Evolutionary conservation across 1,139 yeast species (phyloP).

Genomic region (Debaryomyces psychrophilus): DNA sequence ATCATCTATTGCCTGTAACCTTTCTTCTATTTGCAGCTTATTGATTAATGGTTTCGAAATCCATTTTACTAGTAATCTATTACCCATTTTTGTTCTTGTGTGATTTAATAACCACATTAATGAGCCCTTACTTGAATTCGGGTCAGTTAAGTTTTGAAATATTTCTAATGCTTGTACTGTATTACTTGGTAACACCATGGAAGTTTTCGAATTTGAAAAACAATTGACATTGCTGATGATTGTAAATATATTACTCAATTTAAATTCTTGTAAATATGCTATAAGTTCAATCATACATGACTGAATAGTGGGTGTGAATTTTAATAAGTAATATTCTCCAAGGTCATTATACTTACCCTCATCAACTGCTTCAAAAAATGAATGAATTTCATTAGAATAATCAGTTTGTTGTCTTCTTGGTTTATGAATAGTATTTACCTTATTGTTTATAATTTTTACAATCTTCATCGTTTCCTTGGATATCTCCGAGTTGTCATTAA

Average conservation of each 20-base stretch:
- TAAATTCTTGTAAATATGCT: slow-evolving; percentile 62
- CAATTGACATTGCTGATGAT: slow-evolving; percentile 49
- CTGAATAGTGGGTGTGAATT: slow-evolving; percentile 31
- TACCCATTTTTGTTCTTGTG: slow-evolving; percentile 78
- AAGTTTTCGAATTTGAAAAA: slow-evolving; percentile 50
- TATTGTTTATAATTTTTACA: slow-evolving; percentile 20
- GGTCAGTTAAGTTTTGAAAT: slow-evolving; percentile 64
- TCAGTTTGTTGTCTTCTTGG: slow-evolving; percentile 8
- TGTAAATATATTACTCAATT: slow-evolving; percentile 58
- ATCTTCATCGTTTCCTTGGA: slow-evolving; percentile 32
- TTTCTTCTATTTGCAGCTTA: slow-evolving; percentile 51
- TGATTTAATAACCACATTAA: slow-evolving; percentile 79
- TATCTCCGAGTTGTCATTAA: slow-evolving; percentile 34
- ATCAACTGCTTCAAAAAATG: slow-evolving; percentile 18
- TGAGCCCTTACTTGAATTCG: slow-evolving; percentile 60
- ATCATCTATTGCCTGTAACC: slow-evolving; percentile 69
- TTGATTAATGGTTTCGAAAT: slow-evolving; percentile 68
- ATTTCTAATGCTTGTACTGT: slow-evolving; percentile 75
- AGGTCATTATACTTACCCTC: slow-evolving; percentile 19
- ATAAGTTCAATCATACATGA: slow-evolving; percentile 53
- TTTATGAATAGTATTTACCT: slow-evolving; percentile 18
- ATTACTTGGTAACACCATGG: slow-evolving; percentile 71
- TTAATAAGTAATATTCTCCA: slow-evolving; percentile 29
- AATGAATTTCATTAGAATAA: slow-evolving; percentile 20
- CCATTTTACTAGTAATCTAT: slow-evolving; percentile 70